These are phyloP conservation scores for Styphnolobium japonicum DNA, from an alignment of 306 rosid genomes.

Conservation along the genomic window DNA sequence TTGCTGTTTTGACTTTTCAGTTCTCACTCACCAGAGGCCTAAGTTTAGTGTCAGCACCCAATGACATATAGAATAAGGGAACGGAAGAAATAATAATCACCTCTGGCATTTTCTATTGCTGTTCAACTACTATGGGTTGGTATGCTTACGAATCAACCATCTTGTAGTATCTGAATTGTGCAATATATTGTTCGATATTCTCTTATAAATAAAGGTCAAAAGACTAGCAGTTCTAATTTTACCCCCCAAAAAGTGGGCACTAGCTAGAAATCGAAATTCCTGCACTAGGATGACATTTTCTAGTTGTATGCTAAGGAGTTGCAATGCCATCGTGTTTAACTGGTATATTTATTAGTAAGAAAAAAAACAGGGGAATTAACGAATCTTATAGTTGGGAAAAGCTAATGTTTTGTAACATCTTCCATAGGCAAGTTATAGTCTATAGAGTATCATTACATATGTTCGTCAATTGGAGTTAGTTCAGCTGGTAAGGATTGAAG, in stretches of 20 bases:
- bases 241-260: background rate
- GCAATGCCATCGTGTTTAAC: too few relatives aligned
- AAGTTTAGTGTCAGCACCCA: too few relatives aligned
- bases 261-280: background rate
- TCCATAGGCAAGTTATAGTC: constrained; percentile 27
- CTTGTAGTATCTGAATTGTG: background rate
- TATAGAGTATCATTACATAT: constrained; percentile 14
- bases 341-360: too few relatives aligned
- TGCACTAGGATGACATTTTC: too few relatives aligned
- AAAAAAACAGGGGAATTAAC: too few relatives aligned
- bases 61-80: background rate
- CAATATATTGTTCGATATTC: background rate
- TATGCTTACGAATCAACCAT: background rate
- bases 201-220: constrained; percentile 3
- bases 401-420: constrained; percentile 36
- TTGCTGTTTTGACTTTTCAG: constrained; percentile 1
- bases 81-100: background rate
- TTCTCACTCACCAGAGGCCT: background rate
- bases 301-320: too few relatives aligned
- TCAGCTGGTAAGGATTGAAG: too few relatives aligned
- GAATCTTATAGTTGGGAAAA: constrained; percentile 22
- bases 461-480: too few relatives aligned
- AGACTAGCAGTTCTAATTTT: background rate
- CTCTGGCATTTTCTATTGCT: background rate
- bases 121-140: background rate